These are phyloP conservation scores for Nicotiana rustica DNA, from an alignment of 305 asterid genomes.

Conservation along the genomic window DNA sequence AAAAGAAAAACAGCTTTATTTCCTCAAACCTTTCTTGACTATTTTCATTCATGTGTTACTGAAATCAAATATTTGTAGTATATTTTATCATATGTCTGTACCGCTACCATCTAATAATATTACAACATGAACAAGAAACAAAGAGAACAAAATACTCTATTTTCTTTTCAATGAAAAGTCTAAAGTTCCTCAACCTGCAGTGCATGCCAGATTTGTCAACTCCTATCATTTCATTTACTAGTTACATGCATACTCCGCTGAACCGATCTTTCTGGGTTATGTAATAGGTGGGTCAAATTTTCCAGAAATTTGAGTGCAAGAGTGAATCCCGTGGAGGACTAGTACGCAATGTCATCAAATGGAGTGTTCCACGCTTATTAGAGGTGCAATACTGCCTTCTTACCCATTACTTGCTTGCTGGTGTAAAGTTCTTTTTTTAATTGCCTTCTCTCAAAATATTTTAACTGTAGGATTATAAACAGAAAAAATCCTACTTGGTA, in stretches of 20 bases:
- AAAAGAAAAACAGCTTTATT: slow-evolving; percentile 4
- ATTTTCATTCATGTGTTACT: slow-evolving; percentile 19
- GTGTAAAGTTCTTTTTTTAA: slow-evolving; percentile 17
- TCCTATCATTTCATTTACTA: slow-evolving; percentile 13
- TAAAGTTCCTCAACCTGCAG: background rate
- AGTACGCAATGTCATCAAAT: slow-evolving; percentile 77
- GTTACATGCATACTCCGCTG: slow-evolving; percentile 25
- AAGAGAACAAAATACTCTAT: background rate
- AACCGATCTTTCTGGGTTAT: slow-evolving; percentile 7
- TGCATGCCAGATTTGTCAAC: background rate
- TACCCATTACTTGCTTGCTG: background rate
- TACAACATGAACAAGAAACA: slow-evolving; percentile 14
- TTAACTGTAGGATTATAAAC: slow-evolving; percentile 20
- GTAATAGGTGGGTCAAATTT: slow-evolving; percentile 76
- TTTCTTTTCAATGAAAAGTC: background rate
- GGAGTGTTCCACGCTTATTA: slow-evolving; percentile 76
- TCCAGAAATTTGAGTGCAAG: slow-evolving; percentile 79
- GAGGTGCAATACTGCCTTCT: slow-evolving; percentile 55
- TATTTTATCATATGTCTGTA: background rate
- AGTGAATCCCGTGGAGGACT: slow-evolving; percentile 56
- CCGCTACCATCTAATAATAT: slow-evolving; percentile 18
- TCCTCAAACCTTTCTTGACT: slow-evolving; percentile 3
- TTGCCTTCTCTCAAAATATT: background rate
- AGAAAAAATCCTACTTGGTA: background rate
- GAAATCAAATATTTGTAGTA: background rate